Evolutionary conservation across 768 basidiomycete genomes (phyloP).

Genomic region (Ramaria rubella): DNA sequence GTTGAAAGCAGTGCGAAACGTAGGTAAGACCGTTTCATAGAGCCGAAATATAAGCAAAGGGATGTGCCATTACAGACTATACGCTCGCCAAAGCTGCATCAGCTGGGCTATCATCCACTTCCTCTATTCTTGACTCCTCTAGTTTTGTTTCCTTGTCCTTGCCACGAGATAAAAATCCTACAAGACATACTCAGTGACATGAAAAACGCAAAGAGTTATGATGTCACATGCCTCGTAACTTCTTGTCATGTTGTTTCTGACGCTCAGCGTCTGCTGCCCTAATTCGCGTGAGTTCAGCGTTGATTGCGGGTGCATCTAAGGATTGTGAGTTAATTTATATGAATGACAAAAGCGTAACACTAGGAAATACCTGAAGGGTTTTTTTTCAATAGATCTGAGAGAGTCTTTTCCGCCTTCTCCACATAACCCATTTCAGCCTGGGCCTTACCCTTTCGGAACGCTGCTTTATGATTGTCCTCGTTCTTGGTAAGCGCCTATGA

Average conservation of each 20-base stretch:
- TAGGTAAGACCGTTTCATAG: too few relatives aligned
- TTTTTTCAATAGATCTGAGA: slow-evolving; percentile 59
- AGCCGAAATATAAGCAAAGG: too few relatives aligned
- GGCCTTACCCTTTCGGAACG: slow-evolving; percentile 77
- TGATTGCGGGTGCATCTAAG: slow-evolving; percentile 50
- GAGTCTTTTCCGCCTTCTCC: slow-evolving; percentile 61
- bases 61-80: too few relatives aligned
- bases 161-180: slow-evolving; percentile 5
- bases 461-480: slow-evolving; percentile 67
- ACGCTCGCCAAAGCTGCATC: too few relatives aligned
- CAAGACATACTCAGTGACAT: background rate
- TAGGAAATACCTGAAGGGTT: slow-evolving; percentile 47
- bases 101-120: too few relatives aligned
- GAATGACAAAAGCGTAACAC: background rate
- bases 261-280: slow-evolving; percentile 59
- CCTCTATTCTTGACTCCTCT: background rate
- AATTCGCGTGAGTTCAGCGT: slow-evolving; percentile 59
- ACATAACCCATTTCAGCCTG: slow-evolving; percentile 69
- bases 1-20: too few relatives aligned
- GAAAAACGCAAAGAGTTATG: background rate
- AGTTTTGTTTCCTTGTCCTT: background rate
- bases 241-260: slow-evolving; percentile 58
- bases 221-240: slow-evolving; percentile 55
- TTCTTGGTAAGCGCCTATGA: slow-evolving; percentile 67
- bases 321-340: too few relatives aligned